These are phyloP conservation scores for Coemansia sp. DNA, from an alignment of 192 early-diverging fungal genomes.

Conservation along the genomic window DNA sequence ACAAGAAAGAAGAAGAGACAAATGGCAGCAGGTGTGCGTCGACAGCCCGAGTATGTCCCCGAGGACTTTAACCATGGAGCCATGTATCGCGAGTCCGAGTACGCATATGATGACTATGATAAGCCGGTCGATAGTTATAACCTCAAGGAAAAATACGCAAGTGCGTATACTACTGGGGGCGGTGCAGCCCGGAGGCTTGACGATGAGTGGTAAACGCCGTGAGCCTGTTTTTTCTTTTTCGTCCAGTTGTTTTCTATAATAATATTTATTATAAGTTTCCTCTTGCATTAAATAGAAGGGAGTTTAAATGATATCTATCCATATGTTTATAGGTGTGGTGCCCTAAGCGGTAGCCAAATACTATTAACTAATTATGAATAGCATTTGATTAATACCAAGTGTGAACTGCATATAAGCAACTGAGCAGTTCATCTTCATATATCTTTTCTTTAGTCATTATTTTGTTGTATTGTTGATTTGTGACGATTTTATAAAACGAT, in stretches of 20 bases:
- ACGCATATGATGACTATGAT: not conserved
- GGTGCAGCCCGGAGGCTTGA: not conserved
- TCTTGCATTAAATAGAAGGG: too few relatives aligned
- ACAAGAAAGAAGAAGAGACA: slow-evolving; percentile 19
- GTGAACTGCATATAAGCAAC: too few relatives aligned
- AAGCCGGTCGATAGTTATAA: not conserved
- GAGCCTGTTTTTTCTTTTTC: not conserved
- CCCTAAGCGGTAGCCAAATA: too few relatives aligned
- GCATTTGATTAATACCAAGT: too few relatives aligned
- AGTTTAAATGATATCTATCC: too few relatives aligned
- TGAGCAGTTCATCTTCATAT: too few relatives aligned
- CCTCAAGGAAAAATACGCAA: not conserved
- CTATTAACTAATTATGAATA: too few relatives aligned
- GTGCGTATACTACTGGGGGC: not conserved
- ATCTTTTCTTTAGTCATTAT: too few relatives aligned
- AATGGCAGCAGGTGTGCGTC: not conserved
- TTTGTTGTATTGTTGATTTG: too few relatives aligned
- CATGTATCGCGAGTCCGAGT: not conserved
- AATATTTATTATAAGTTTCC: not conserved
- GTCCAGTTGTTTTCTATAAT: slow-evolving; percentile 1
- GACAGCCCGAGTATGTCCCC: not conserved
- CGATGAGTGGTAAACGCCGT: not conserved
- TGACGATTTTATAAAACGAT: too few relatives aligned
- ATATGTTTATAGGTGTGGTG: too few relatives aligned
- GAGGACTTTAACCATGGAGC: not conserved